Base-by-base conservation (phyloP, 2,329 filamentous ascomycete genomes). In the Cercospora nicotianae region DNA sequence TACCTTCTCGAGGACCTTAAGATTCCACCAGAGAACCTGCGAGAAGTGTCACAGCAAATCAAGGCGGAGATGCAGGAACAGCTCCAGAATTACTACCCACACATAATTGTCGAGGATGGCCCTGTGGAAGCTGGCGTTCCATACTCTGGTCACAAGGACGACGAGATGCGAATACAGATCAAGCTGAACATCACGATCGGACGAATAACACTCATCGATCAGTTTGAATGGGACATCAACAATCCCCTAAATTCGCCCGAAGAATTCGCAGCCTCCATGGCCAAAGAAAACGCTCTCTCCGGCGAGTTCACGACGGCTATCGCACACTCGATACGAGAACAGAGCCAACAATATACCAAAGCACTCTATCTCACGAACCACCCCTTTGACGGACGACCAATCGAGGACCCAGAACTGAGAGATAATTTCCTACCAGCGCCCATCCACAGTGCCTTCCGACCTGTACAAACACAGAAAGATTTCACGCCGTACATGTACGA, bases 221-320 rank as follows among this genome's bases (percentile, higher is more conserved):
- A 98, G 78, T 98, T 99, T 70, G 95, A 99, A 80, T 99, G 95
- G 95, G 95, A 99, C 75, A 93, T 98, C 78, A 98, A 98, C 80
- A 96, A 97, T 78, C 91, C 94, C 0, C 83, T 90, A 64, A 99
- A 99, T 79, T 96, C 91, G 0, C 93, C 95, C 2, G 95, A 99
- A 80, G 93, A 96, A 67, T 99, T 99, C 79, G 95, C 95, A 28
- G 84, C 87, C 69, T 90, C 90, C 77, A 96, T 98, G 92, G 89
- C 94, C 0, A 88, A 89, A 67, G 95, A 99, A 76, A 85, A 99
- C 28, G 94, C 94, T 4, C 86, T 99, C 18, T 93, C 92, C 0
- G 95, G 95, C 71, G 95, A 99, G 79, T 99, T 99, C 76, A 94
- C 93, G 2, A 99, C 95, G 0, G 94, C 95, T 7, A 98, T 99